phyloP scores from a whole-genome alignment of 371 early-diverging fungal genomes.

The Blakeslea trispora region DNA sequence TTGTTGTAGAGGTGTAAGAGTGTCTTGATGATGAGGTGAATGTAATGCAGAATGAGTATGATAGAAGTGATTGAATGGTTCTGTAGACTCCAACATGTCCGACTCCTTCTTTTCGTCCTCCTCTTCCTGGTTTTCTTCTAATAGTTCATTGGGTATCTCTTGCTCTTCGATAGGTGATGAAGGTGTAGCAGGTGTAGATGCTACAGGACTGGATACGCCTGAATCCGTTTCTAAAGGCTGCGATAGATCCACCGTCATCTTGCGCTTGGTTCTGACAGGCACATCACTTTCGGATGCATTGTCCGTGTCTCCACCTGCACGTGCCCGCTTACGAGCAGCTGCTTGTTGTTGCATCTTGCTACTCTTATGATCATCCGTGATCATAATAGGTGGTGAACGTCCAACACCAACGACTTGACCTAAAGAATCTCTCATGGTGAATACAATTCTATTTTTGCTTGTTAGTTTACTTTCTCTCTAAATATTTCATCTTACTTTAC shows the following conservation, averaged over 20 bases:
- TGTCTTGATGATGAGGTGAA: too few species aligned
- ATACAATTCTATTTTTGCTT: constrained; percentile 53
- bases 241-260: constrained; percentile 1
- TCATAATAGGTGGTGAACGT: constrained; percentile 81
- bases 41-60: too few species aligned
- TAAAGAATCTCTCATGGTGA: constrained; percentile 62
- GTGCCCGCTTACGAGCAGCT: constrained; percentile 34
- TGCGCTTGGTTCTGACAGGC: constrained; percentile 17
- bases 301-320: constrained; percentile 46
- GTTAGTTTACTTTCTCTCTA: neutral
- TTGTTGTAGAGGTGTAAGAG: constrained; percentile 8
- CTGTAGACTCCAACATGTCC: too few species aligned
- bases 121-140: too few species aligned
- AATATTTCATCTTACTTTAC: constrained; percentile 22
- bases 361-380: constrained; percentile 89
- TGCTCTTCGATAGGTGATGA: constrained; percentile 39
- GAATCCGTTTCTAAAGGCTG: constrained; percentile 38
- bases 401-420: constrained; percentile 69
- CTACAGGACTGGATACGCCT: constrained; percentile 46
- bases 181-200: constrained; percentile 53
- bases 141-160: constrained; percentile 1
- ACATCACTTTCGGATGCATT: constrained; percentile 34
- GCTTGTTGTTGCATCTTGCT: constrained; percentile 45
- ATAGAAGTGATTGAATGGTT: too few species aligned
- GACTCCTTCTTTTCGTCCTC: too few species aligned